Percentiles rank a stretch among this genome's conserved stretches.
phyloP scores from a whole-genome alignment of 2,329 filamentous ascomycete species.

The Ilyonectria mors-panacis region DNA sequence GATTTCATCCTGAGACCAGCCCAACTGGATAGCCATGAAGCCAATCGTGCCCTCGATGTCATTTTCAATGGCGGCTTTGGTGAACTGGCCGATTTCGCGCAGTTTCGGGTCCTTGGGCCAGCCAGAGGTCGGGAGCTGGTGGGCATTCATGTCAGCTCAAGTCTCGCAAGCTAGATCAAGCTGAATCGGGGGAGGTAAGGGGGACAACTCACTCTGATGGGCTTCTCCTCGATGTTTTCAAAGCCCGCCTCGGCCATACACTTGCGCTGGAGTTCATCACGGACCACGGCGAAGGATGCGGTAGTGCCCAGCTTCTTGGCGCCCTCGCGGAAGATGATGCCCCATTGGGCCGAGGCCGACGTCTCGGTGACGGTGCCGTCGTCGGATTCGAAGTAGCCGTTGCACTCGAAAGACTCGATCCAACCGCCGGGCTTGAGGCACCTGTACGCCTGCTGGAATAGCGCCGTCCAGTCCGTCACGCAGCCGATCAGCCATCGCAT shows the following conservation, averaged over 20 bases:
- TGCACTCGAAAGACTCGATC: constrained; percentile 49
- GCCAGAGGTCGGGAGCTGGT: background rate
- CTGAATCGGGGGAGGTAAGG: no score
- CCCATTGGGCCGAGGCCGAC: constrained; percentile 46
- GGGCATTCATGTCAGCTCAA: background rate
- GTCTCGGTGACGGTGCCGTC: constrained; percentile 47
- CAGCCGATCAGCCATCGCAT: constrained; percentile 69
- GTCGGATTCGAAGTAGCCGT: constrained; percentile 45
- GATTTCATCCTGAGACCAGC: background rate
- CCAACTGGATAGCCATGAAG: background rate
- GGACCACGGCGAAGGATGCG: constrained; percentile 8
- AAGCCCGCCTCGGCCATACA: constrained; percentile 19
- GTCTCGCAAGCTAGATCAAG: background rate
- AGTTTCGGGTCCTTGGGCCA: background rate
- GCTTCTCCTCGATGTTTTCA: background rate
- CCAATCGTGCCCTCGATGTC: background rate
- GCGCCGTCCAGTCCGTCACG: constrained; percentile 67
- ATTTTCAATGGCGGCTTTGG: no score
- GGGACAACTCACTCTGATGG: constrained; percentile 2
- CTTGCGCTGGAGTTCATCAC: constrained; percentile 20
- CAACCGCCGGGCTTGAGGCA: constrained; percentile 69
- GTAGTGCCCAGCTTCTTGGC: constrained; percentile 36
- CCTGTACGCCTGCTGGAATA: constrained; percentile 65
- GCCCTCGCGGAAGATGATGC: constrained; percentile 43
- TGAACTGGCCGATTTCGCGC: background rate